Conservation (phyloP, 441 rosid species). For the Biscutella laevigata region DNA sequence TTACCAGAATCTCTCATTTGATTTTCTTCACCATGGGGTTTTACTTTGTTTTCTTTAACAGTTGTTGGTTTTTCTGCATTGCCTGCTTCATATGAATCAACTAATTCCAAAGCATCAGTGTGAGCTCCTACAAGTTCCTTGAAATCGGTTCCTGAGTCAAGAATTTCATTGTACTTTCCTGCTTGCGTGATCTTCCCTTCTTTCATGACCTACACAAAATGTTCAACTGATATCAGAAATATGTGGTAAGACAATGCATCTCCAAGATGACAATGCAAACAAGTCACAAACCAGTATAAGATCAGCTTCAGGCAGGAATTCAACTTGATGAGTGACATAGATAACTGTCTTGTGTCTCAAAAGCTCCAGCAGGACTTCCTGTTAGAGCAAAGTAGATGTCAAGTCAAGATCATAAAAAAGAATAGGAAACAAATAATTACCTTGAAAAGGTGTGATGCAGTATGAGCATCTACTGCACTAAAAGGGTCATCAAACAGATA, state of each 20-base stretch:
- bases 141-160: conserved; percentile 56
- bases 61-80: not conserved
- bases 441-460: conserved; percentile 42
- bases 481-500: conserved; percentile 58
- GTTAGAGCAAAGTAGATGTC: not conserved
- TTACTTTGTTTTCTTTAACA: conserved; percentile 23
- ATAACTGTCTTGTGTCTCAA: conserved; percentile 30
- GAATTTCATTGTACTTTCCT: conserved; percentile 64
- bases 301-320: conserved; percentile 40
- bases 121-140: conserved; percentile 86
- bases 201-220: conserved; percentile 66
- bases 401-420: not conserved
- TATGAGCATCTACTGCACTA: conserved; percentile 57
- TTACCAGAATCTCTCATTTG: conserved; percentile 27
- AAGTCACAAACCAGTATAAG: conserved; percentile 29
- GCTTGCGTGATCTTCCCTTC: conserved; percentile 70
- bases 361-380: conserved; percentile 32
- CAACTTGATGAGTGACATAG: conserved; percentile 40
- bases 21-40: conserved; percentile 18
- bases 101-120: conserved; percentile 43
- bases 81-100: conserved; percentile 34
- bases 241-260: not conserved
- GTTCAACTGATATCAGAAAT: not conserved
- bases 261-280: not conserved
- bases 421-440: conserved; percentile 9